Base-by-base conservation (phyloP, 1,284 basidiomycete genomes). In the Fomitopsis betulina region DNA sequence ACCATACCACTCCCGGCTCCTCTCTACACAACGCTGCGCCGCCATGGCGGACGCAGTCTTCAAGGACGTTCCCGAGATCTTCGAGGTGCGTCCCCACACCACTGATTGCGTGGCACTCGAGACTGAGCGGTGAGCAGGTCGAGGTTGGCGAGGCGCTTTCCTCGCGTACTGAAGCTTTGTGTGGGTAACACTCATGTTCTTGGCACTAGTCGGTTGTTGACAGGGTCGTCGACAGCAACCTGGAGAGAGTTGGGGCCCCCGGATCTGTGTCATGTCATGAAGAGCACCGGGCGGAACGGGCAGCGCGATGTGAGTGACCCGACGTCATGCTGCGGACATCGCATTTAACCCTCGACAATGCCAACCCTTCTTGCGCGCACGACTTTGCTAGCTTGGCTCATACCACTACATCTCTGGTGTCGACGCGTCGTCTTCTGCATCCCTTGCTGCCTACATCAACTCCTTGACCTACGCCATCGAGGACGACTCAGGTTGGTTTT, bases 221-320 rank as follows among this genome's bases (percentile, higher is more conserved):
- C 43, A 27, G 38, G 59, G 55, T 63, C 45, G 63, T 60, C 25
- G 54, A 5, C 65, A 96, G 93, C 92, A 7, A 89, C 94, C 10
- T 99, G 98, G 75, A 85, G 96, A 43, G 96, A 99, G 77, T 87
- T 99, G 21, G 96, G 96, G 13, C 96, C 97, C 0, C 96, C 96
- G 15, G 97, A 99, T 73, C 77, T 99, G 38, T 96, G 94, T 67
- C 95, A 99, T 76, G 91, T 98, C 58, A 86, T 98, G 64, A 99
- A 99, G 73, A 93, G 86, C 49, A 91, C 89, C 0, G 94, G 94
- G 17, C 84, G 87, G 63, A 81, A 87, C 42, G 90, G 90, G 2
- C 84, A 91, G 65, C 90, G 91, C 71, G 94, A 98, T 73, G 92
- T 95, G 63, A 68, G 89, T 82, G 15, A 30, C 23, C 35, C 50